Evolutionary conservation across 306 rosid genomes (phyloP).

Genomic region (Heteromeles arbutifolia): DNA sequence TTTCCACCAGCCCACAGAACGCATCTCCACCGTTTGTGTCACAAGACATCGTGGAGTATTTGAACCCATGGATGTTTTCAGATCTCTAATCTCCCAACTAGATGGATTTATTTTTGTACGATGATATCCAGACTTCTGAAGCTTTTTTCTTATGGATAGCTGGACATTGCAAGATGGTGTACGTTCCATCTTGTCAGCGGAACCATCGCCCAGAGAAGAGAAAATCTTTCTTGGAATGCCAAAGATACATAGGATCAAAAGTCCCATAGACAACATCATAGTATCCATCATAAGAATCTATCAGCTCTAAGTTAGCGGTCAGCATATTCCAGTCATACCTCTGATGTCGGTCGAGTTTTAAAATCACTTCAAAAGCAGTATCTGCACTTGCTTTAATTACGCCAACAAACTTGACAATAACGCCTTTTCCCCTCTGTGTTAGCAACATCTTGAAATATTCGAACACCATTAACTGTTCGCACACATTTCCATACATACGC

Average conservation of each 20-base stretch:
- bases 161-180: constrained; percentile 83
- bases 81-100: constrained; percentile 81
- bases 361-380: constrained; percentile 62
- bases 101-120: constrained; percentile 85
- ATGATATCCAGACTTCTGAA: constrained; percentile 61
- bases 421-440: constrained; percentile 58
- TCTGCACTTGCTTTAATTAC: constrained; percentile 79
- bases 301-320: constrained; percentile 74
- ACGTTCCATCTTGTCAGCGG: constrained; percentile 82
- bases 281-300: constrained; percentile 72
- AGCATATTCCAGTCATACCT: constrained; percentile 99
- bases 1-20: constrained; percentile 51
- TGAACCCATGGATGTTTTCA: constrained; percentile 61
- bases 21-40: constrained; percentile 79
- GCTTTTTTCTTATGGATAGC: constrained; percentile 74
- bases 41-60: constrained; percentile 58
- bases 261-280: constrained; percentile 80
- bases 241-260: constrained; percentile 68
- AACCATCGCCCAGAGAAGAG: constrained; percentile 94
- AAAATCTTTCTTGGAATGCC: constrained; percentile 87
- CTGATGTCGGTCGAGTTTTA: constrained; percentile 54
- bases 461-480: constrained; percentile 58
- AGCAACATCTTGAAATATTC: constrained; percentile 19
- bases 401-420: constrained; percentile 74
- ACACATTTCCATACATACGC: constrained; percentile 83